phyloP scores from a whole-genome alignment of 805 yeast species.

The Saccharomycopsis olivae region DNA sequence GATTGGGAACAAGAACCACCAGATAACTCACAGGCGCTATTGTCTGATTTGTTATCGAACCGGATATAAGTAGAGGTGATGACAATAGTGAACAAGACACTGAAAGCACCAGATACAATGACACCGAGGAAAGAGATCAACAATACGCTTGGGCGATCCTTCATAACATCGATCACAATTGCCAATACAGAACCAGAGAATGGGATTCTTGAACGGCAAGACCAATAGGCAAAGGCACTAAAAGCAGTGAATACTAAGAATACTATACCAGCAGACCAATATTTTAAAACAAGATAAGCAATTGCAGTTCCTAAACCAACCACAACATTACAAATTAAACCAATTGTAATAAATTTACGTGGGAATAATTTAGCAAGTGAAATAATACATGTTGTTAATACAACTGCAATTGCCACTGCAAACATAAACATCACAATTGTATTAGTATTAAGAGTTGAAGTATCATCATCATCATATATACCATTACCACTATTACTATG shows the following conservation, averaged over 20 bases:
- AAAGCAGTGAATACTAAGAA: constrained; percentile 54
- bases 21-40: constrained; percentile 40
- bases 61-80: constrained; percentile 72
- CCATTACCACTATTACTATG: constrained; percentile 50
- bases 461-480: constrained; percentile 34
- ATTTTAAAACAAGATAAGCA: constrained; percentile 53
- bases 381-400: constrained; percentile 6
- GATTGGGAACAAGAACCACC: constrained; percentile 48
- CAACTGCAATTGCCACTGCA: constrained; percentile 11
- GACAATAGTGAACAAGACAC: constrained; percentile 53
- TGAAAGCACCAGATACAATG: constrained; percentile 48
- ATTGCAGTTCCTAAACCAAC: constrained; percentile 70
- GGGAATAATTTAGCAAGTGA: constrained; percentile 36
- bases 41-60: constrained; percentile 45
- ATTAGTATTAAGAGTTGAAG: constrained; percentile 56
- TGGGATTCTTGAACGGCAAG: constrained; percentile 60
- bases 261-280: constrained; percentile 75
- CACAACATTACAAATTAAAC: constrained; percentile 55
- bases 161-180: constrained; percentile 70
- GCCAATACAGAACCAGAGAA: constrained; percentile 60
- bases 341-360: constrained; percentile 51
- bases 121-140: constrained; percentile 52
- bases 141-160: constrained; percentile 58
- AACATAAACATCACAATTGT: constrained; percentile 43
- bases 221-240: constrained; percentile 64